These are phyloP conservation scores for Solanum lycopersicoides DNA, from an alignment of 257 asterid genomes.

Conservation along the genomic window DNA sequence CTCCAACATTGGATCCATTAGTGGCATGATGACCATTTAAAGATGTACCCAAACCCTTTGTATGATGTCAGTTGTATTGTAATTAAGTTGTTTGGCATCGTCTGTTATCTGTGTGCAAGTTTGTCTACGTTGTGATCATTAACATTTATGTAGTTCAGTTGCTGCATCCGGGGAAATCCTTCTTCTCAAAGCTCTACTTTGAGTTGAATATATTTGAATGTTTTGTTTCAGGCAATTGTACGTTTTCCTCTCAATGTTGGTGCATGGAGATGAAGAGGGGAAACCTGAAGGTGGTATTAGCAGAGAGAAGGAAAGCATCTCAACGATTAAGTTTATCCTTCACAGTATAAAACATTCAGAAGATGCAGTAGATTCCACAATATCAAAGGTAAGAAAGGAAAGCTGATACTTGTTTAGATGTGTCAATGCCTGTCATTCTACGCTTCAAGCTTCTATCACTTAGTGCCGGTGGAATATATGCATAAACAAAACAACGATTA, in stretches of 20 bases:
- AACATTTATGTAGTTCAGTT: not conserved
- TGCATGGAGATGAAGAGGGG: constrained; percentile 67
- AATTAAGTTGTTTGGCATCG: not conserved
- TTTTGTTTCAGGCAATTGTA: constrained; percentile 63
- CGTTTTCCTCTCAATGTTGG: constrained; percentile 81
- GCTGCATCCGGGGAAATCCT: not conserved
- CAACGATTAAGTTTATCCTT: constrained; percentile 47
- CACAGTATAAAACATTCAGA: constrained; percentile 62
- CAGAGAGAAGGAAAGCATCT: constrained; percentile 67
- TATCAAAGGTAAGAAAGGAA: constrained; percentile 58
- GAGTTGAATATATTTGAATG: not conserved
- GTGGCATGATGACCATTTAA: not conserved
- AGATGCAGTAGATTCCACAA: constrained; percentile 61
- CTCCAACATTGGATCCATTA: not conserved
- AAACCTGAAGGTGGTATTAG: constrained; percentile 44
- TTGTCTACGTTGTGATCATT: not conserved
- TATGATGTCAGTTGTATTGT: not conserved
- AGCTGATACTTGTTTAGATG: not conserved
- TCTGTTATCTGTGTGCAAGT: not conserved
- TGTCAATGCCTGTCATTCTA: constrained; percentile 3
- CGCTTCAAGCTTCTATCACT: not conserved
- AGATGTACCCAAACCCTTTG: not conserved
- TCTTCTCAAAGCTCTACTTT: not conserved
- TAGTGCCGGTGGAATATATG: not conserved
- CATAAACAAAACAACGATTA: not conserved